These are phyloP conservation scores for Botryotinia calthae DNA, from an alignment of 2,329 filamentous ascomycete species.

Conservation along the genomic window DNA sequence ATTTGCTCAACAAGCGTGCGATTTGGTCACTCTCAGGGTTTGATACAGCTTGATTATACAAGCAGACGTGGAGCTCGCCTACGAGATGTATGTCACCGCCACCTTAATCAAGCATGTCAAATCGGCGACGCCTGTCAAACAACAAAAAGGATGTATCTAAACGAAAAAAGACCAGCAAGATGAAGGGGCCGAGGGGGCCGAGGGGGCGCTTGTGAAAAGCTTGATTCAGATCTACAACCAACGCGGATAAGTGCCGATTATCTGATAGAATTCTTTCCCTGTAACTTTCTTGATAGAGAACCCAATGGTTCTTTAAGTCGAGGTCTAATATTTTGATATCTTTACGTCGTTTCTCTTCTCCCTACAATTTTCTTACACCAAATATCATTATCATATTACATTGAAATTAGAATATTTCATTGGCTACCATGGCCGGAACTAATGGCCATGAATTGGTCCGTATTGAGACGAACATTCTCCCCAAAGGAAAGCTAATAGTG, in stretches of 20 bases:
- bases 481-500: conserved; percentile 47
- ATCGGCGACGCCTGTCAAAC: conserved; percentile 7
- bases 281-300: neutral
- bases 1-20: neutral
- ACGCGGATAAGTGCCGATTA: conserved; percentile 12
- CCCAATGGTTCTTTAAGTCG: conserved; percentile 8
- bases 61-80: neutral
- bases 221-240: neutral
- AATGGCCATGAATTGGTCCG: conserved; percentile 32
- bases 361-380: neutral
- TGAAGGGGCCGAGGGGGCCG: no score
- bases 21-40: neutral
- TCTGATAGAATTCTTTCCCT: conserved; percentile 2
- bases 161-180: neutral
- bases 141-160: conserved; percentile 1
- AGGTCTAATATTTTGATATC: neutral
- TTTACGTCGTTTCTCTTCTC: neutral
- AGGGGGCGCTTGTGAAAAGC: conserved; percentile 2
- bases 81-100: neutral
- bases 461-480: conserved; percentile 57
- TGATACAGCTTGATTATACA: neutral
- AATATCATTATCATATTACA: neutral
- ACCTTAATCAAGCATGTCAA: neutral
- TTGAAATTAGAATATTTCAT: neutral
- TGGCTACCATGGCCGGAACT: conserved; percentile 23